A percentile compares a stretch with the other conserved stretches of the same genome.
Conservation (phyloP, 2,329 filamentous ascomycete genomes). For the Diaporthe aspalathi region DNA sequence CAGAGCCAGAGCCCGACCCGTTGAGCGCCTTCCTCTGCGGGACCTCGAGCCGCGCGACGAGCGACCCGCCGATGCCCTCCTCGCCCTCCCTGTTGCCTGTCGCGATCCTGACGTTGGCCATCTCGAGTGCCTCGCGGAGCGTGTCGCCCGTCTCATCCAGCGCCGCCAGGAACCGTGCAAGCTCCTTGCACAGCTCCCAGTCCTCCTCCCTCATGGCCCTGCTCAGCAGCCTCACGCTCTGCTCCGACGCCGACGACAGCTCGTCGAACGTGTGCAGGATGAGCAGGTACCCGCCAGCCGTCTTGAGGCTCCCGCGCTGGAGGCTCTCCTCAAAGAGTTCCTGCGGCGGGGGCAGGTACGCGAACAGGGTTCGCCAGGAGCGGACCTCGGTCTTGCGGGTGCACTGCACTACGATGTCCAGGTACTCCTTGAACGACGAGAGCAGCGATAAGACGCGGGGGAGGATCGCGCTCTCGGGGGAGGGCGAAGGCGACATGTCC, state of each 20-base stretch:
- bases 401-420: conserved; percentile 96
- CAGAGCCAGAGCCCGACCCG: conserved; percentile 30
- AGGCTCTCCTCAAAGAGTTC: conserved; percentile 95
- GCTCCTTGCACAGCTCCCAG: conserved; percentile 95
- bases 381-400: conserved; percentile 96
- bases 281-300: conserved; percentile 94
- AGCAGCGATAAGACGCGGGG: conserved; percentile 72
- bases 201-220: conserved; percentile 86
- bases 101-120: conserved; percentile 60
- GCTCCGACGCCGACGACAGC: conserved; percentile 75
- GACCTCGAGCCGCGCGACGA: conserved; percentile 45
- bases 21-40: conserved; percentile 42
- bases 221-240: conserved; percentile 83
- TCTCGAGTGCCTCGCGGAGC: conserved; percentile 76
- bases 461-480: conserved; percentile 72
- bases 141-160: conserved; percentile 89
- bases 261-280: conserved; percentile 88
- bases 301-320: conserved; percentile 87
- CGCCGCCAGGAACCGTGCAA: conserved; percentile 93
- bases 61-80: conserved; percentile 48
- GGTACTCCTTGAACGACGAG: conserved; percentile 84
- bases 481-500: conserved; percentile 70
- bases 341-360: conserved; percentile 88
- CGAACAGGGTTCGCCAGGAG: conserved; percentile 94
- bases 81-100: conserved; percentile 50